Evolutionary conservation across 352 stramenopile species (phyloP).

Genomic region (Phytophthora vignae): DNA sequence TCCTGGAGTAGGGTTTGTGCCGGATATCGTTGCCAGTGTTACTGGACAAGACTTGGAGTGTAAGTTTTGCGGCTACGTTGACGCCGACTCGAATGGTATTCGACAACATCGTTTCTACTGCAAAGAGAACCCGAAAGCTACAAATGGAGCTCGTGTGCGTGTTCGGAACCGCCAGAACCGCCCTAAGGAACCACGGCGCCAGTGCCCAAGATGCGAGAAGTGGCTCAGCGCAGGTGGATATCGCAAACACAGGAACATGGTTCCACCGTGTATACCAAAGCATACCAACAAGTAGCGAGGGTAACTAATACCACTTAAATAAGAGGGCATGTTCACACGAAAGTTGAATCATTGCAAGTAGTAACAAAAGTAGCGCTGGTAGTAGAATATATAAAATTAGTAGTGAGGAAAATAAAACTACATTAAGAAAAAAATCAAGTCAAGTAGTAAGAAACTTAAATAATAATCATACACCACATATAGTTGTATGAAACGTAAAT

Average conservation of each 20-base stretch:
- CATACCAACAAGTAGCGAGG: neutral
- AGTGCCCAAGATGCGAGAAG: neutral
- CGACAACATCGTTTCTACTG: neutral
- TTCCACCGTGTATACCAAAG: neutral
- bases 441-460: no score
- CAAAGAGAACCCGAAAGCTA: neutral
- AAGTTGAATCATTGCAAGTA: no score
- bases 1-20: neutral
- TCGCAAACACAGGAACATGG: neutral
- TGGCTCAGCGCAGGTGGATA: neutral
- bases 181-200: neutral
- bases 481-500: no score
- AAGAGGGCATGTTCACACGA: neutral
- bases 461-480: no score
- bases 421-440: no score
- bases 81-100: neutral
- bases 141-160: neutral
- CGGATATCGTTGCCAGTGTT: slow-evolving; percentile 4
- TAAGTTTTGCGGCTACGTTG: neutral
- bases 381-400: no score
- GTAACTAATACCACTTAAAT: neutral
- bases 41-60: neutral
- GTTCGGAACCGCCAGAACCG: neutral
- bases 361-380: no score
- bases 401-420: no score